phyloP scores from a whole-genome alignment of 2,329 filamentous ascomycete genomes.

The Madurella mycetomatis region DNA sequence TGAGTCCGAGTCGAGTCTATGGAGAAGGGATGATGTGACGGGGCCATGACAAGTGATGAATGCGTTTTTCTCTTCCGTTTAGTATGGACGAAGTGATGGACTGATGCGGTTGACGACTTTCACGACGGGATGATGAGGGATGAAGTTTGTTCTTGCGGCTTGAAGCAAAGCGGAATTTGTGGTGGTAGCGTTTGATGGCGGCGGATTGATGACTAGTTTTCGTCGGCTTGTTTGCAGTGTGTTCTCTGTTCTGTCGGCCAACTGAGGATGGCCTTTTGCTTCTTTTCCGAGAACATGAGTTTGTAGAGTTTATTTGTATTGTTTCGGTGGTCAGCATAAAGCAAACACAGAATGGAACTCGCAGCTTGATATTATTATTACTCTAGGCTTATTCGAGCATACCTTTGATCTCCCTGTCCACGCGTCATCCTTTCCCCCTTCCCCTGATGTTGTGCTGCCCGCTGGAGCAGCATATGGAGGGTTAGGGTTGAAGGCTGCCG shows the following conservation, averaged over 20 bases:
- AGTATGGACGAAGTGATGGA: background rate
- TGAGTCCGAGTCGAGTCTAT: background rate
- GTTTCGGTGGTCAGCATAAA: background rate
- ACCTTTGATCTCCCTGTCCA: background rate
- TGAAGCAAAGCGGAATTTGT: background rate
- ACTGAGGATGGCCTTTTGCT: background rate
- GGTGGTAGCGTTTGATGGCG: background rate
- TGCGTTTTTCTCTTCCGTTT: background rate
- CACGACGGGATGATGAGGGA: background rate
- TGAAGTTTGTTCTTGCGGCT: background rate
- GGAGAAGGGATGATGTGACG: background rate
- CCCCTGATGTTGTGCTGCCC: too few relatives aligned
- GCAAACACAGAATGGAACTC: background rate
- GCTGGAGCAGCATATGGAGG: background rate
- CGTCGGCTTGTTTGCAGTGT: background rate
- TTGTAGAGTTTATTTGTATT: background rate
- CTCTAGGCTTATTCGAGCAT: background rate
- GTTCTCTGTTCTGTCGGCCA: constrained; percentile 1
- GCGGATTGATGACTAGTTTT: background rate
- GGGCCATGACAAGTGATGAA: constrained; percentile 3
- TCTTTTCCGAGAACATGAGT: background rate
- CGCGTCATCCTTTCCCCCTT: background rate
- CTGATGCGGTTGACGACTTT: background rate
- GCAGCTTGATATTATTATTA: background rate
- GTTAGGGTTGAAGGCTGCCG: background rate